Evolutionary conservation across 75 land plant genomes (phyloP), one percentile per base, ranked within the genome.

Genomic region (Azolla pinnata): DNA sequence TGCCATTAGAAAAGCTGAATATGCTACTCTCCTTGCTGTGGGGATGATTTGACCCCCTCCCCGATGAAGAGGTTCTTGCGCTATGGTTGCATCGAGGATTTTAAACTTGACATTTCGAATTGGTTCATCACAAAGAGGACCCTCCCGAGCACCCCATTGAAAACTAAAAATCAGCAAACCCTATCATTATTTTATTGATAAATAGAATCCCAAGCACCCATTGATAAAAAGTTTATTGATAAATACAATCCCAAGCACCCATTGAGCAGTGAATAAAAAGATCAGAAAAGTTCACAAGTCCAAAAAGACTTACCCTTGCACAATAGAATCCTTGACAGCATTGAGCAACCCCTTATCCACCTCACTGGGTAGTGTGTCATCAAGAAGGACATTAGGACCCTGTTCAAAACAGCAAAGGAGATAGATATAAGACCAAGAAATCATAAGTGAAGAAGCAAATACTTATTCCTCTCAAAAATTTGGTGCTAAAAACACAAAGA

Each of bases 141-240:
- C 99, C 73, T 95, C 99, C 56, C 99, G 79, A 40, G 99, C 99
- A 72, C 99, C 99, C 99, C 99, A 95, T 56, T 95, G 99, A 68
- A 95, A 95, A 28, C 99, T 95, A 72, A 46, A 19, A 30, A 57
- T 52, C 10, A 18, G 14, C 2, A 46, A 46, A 14, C n/a, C n/a
- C n/a, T 4, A 4, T 18, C 4, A 46, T 46, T 17, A 46, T 14
- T 24, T 24, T 54, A 1, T 3, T 1, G 26, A 3, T n/a, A 54
- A 1, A 54, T 2, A 54, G 32, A 24, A 16, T 23, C n/a, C n/a
- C n/a, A n/a, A n/a, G n/a, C n/a, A n/a, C n/a, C n/a, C n/a, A n/a
- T n/a, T n/a, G n/a, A n/a, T n/a, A n/a, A n/a, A n/a, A n/a, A n/a
- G n/a, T n/a, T n/a, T n/a, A n/a, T n/a, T n/a, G n/a, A n/a, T n/a